Evolutionary conservation across 768 basidiomycete species (phyloP).

Genomic region (Phallus indusiatus): DNA sequence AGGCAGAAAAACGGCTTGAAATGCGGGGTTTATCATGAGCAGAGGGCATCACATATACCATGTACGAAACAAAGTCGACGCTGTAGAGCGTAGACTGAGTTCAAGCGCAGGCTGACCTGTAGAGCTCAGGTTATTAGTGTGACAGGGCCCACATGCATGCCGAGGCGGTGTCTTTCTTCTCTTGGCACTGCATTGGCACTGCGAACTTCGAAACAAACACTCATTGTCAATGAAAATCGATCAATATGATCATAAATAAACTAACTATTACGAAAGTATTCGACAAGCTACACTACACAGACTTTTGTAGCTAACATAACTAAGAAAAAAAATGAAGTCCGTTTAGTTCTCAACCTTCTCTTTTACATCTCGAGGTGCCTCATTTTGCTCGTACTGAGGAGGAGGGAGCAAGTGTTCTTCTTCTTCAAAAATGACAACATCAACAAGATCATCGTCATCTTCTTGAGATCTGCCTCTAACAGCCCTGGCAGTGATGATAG

Average conservation of each 20-base stretch:
- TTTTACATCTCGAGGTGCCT: background rate
- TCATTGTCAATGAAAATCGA: too few species aligned
- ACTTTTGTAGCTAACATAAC: background rate
- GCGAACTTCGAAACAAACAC: background rate
- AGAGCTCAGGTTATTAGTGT: background rate
- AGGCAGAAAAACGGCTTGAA: background rate
- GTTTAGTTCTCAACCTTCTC: background rate
- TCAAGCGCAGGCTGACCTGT: background rate
- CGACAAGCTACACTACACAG: background rate
- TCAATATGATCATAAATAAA: background rate
- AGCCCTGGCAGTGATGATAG: conserved; percentile 50
- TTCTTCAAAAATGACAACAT: conserved; percentile 33
- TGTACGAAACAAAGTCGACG: background rate
- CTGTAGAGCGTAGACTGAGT: background rate
- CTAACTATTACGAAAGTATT: background rate
- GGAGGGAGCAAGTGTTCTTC: conserved; percentile 43
- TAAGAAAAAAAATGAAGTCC: background rate
- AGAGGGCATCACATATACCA: background rate
- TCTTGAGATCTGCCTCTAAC: conserved; percentile 34
- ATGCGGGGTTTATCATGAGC: background rate
- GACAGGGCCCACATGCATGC: background rate
- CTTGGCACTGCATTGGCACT: background rate
- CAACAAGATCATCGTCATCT: conserved; percentile 17
- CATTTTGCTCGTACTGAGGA: conserved; percentile 42
- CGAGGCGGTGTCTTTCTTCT: background rate